Evolutionary conservation across 116 monocot species (phyloP).

Genomic region (Zostera marina): DNA sequence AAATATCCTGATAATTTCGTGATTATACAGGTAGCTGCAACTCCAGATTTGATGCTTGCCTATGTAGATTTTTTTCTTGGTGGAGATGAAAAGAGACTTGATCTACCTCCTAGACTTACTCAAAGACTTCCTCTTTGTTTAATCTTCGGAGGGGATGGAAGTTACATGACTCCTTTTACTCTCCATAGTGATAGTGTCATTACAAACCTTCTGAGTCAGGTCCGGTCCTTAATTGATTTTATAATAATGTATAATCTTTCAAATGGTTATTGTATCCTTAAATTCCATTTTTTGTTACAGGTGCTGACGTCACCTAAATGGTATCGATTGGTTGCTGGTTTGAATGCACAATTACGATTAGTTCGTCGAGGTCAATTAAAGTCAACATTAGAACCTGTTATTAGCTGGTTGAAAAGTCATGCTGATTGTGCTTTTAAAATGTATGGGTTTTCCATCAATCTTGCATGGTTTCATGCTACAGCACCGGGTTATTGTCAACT

Average conservation of each 20-base stretch:
- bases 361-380: conserved; percentile 63
- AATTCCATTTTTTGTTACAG: conserved; percentile 18
- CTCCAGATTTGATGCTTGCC: conserved; percentile 94
- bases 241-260: too few relatives aligned
- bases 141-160: conserved; percentile 83
- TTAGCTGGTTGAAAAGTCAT: conserved; percentile 80
- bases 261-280: too few relatives aligned
- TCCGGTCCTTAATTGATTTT: conserved; percentile 5
- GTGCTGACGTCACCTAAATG: conserved; percentile 83
- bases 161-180: conserved; percentile 88
- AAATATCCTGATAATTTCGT: too few relatives aligned
- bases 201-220: conserved; percentile 98
- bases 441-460: conserved; percentile 51
- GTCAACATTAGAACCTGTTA: conserved; percentile 40
- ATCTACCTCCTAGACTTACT: conserved; percentile 71
- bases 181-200: conserved; percentile 97
- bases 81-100: conserved; percentile 94
- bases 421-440: conserved; percentile 54
- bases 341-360: conserved; percentile 82
- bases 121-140: conserved; percentile 64
- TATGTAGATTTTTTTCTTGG: conserved; percentile 98
- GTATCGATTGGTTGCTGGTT: conserved; percentile 91
- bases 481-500: conserved; percentile 72
- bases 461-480: conserved; percentile 93
- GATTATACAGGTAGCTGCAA: conserved; percentile 68